Evolutionary conservation across 805 yeast species (phyloP).

Genomic region (Candida insectorum): DNA sequence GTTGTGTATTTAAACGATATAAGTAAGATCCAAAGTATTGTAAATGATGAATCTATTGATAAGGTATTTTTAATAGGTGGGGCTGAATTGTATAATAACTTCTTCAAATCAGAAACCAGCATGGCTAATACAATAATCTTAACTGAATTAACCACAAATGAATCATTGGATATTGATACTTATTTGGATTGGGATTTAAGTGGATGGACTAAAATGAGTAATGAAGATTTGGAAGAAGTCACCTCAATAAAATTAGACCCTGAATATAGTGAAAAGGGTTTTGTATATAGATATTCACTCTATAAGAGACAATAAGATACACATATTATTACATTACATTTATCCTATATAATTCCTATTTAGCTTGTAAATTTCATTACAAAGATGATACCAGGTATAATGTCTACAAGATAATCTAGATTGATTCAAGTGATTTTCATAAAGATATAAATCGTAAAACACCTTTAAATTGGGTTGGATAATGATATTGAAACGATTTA

Average conservation of each 20-base stretch:
- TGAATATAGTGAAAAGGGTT: constrained; percentile 10
- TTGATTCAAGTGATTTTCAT: constrained; percentile 20
- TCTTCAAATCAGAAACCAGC: constrained; percentile 37
- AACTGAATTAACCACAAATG: constrained; percentile 55
- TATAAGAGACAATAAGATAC: constrained; percentile 7
- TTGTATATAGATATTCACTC: constrained; percentile 7
- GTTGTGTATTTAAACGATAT: constrained; percentile 26
- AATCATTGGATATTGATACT: constrained; percentile 64
- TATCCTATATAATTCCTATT: constrained; percentile 23
- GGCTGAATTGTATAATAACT: constrained; percentile 72
- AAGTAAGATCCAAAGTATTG: constrained; percentile 15
- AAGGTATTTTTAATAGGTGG: constrained; percentile 89
- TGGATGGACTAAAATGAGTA: constrained; percentile 35
- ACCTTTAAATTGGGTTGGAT: constrained; percentile 40
- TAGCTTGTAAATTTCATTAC: constrained; percentile 26
- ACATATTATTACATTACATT: not conserved
- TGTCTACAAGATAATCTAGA: constrained; percentile 11
- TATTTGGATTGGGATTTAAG: constrained; percentile 44
- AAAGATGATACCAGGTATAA: constrained; percentile 26
- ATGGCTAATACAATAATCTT: constrained; percentile 55
- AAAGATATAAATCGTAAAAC: constrained; percentile 34
- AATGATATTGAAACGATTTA: constrained; percentile 37
- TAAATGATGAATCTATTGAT: constrained; percentile 34
- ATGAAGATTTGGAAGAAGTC: constrained; percentile 33
- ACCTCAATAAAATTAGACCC: constrained; percentile 29